phyloP scores from a whole-genome alignment of 1,284 basidiomycete genomes.

The Ustilago hordei region DNA sequence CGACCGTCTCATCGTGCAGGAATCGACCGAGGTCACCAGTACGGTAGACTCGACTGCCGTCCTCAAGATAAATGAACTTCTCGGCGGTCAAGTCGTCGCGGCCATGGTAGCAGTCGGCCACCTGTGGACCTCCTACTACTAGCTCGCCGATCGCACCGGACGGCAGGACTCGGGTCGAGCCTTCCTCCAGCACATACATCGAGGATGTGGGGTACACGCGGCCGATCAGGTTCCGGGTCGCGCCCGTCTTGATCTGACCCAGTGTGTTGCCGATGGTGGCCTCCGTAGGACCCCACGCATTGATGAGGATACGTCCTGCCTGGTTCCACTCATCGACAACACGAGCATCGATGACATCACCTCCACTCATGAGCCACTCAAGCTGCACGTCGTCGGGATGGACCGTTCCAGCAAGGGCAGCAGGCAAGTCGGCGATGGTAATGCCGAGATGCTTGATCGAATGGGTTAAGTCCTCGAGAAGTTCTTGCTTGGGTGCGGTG shows the following conservation, averaged over 20 bases:
- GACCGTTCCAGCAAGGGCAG: conserved; percentile 63
- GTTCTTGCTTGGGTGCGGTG: conserved; percentile 61
- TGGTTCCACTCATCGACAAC: conserved; percentile 63
- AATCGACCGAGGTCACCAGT: conserved; percentile 68
- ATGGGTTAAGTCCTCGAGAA: conserved; percentile 61
- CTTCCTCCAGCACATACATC: conserved; percentile 53
- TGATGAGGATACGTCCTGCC: conserved; percentile 59
- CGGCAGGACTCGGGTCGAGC: conserved; percentile 32
- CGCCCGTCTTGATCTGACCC: conserved; percentile 51
- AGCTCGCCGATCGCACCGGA: conserved; percentile 64
- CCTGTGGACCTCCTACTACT: conserved; percentile 65
- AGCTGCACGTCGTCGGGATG: conserved; percentile 58
- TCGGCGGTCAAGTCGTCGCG: conserved; percentile 58
- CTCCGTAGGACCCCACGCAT: conserved; percentile 68
- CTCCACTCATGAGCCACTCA: conserved; percentile 69
- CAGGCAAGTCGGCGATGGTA: conserved; percentile 66
- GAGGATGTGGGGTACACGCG: conserved; percentile 55
- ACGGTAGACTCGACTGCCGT: conserved; percentile 63
- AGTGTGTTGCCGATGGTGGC: conserved; percentile 68
- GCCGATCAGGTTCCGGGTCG: conserved; percentile 61
- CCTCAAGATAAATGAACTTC: conserved; percentile 54
- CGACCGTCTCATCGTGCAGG: conserved; percentile 58
- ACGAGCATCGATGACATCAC: conserved; percentile 65
- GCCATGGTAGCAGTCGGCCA: conserved; percentile 65
- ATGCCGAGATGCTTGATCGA: conserved; percentile 59